Evolutionary conservation across 306 rosid species (phyloP), one percentile per base, ranked within the genome.

Genomic region (Vigna unguiculata): DNA sequence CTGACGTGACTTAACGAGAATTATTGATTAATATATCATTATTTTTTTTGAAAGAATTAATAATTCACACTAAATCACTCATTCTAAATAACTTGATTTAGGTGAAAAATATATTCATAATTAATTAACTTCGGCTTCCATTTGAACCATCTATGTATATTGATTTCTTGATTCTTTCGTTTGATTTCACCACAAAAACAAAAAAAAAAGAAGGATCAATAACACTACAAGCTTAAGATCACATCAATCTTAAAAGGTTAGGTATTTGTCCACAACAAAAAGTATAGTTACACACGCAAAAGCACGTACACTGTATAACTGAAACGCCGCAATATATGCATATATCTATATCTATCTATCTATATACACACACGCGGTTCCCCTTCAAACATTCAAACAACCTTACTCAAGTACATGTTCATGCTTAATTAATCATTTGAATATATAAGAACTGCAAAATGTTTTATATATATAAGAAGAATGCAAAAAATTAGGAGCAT

Each of bases 261-360:
- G 85, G 81, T 70, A 81, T 61, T 32, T 57, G 36, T 81, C 85
- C 73, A 81, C 72, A 69, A 51, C 12, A 62, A 69, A 76, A 80
- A 52, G 69, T 75, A 4, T 51, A 28, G 69, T 81, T 43, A 69
- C 69, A 76, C 81, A 76, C 81, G 84, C 75, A 65, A 73, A 25
- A 59, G 9, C 67, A 15, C 43, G 14, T 12, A 20, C 51, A 19
- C 41, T 21, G n/a, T n/a, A 10, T 4, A 70, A 60, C 49, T 64
- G 11, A 78, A 47, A 60, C 64, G 43, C 46, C 65, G 57, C 34
- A 60, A 49, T 49, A 28, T 68, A 49, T 60, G 28, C 4, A 3
- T 28, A 28, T 28, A 28, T 28, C 32, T 28, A 28, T 28, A 28
- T 28, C 32, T 28, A n/a, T n/a, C 32, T 68, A 30, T 17, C 17